A percentile compares a stretch with the other conserved stretches of the same genome.
Evolutionary conservation across 108 stramenopile genomes (phyloP).

Genomic region (Schizochytrium sp.): DNA sequence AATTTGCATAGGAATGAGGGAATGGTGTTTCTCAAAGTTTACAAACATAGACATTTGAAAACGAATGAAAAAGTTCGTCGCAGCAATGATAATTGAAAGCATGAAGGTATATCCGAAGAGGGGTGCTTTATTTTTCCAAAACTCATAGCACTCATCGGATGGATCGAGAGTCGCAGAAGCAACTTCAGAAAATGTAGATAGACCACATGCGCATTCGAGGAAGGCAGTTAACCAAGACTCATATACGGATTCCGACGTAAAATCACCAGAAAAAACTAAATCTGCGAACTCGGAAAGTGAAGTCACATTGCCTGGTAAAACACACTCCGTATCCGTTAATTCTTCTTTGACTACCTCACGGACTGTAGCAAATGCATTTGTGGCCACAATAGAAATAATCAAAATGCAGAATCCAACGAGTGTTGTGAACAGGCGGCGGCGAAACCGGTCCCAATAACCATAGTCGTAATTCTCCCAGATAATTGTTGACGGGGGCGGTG

Average conservation of each 20-base stretch:
- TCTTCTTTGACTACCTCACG: conserved; percentile 22
- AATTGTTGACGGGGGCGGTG: conserved; percentile 75
- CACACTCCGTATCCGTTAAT: neutral
- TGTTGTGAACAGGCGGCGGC: conserved; percentile 57
- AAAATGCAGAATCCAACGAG: conserved; percentile 59
- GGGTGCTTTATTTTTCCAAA: conserved; percentile 47
- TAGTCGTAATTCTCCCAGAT: conserved; percentile 74
- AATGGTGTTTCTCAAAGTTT: conserved; percentile 65
- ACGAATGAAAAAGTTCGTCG: conserved; percentile 65
- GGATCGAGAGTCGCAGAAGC: conserved; percentile 43
- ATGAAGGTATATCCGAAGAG: conserved; percentile 62
- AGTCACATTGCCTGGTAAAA: conserved; percentile 7
- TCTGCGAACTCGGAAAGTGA: neutral
- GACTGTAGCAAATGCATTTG: neutral
- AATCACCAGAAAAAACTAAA: neutral
- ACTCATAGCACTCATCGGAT: neutral
- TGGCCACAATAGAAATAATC: conserved; percentile 64
- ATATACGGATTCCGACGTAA: neutral
- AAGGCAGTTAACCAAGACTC: neutral
- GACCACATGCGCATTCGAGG: conserved; percentile 41
- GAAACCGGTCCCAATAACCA: conserved; percentile 50
- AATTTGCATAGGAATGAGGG: conserved; percentile 57
- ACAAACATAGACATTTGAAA: conserved; percentile 64
- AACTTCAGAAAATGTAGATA: conserved; percentile 14
- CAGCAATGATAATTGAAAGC: conserved; percentile 64